Conservation (phyloP, 129 eudicot species). For the Solidago caesia region DNA sequence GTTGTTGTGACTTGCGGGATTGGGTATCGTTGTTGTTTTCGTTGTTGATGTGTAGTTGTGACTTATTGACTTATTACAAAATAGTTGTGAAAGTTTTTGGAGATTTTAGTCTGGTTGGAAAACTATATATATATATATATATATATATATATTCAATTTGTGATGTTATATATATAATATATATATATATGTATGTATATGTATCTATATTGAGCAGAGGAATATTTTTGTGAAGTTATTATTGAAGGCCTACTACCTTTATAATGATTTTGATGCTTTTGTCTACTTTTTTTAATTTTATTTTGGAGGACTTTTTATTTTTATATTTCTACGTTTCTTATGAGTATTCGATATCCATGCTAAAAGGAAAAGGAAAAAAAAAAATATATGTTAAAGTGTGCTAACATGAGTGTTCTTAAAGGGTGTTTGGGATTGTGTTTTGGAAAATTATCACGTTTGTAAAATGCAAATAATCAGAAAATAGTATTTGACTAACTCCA, state of each 20-base stretch:
- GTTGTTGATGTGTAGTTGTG: neutral
- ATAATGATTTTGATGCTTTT: slow-evolving; percentile 6
- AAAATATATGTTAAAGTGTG: too few species aligned
- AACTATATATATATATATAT: neutral
- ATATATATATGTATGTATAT: neutral
- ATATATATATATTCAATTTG: neutral
- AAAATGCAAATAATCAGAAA: too few species aligned
- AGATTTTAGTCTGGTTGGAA: neutral
- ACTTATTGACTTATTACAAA: slow-evolving; percentile 7
- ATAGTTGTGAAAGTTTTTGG: neutral
- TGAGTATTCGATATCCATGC: too few species aligned
- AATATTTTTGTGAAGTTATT: neutral
- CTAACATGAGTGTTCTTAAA: too few species aligned
- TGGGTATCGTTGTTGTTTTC: too few species aligned
- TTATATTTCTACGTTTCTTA: neutral
- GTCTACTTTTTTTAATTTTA: neutral
- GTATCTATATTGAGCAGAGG: neutral
- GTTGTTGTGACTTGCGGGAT: too few species aligned
- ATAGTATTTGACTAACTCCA: too few species aligned
- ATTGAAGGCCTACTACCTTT: neutral
- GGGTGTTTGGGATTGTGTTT: too few species aligned
- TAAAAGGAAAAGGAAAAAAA: too few species aligned
- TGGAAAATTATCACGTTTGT: too few species aligned
- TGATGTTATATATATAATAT: neutral
- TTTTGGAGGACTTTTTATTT: neutral